These are phyloP conservation scores for Magnusiomyces ingens DNA, from an alignment of 1,139 yeast genomes.

Conservation along the genomic window DNA sequence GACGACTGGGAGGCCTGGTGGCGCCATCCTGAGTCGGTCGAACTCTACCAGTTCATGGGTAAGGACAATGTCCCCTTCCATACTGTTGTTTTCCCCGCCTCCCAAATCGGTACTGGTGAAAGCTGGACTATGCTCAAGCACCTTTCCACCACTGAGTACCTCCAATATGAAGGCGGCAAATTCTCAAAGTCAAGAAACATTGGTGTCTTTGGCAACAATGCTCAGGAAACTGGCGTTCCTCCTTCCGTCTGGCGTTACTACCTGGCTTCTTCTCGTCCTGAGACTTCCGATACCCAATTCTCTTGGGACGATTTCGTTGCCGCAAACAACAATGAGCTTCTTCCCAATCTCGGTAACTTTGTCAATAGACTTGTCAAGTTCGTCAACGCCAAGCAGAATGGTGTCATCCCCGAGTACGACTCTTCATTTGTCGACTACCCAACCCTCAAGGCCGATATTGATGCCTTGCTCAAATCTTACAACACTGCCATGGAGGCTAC, in stretches of 20 bases:
- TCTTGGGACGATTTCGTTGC: conserved; percentile 96
- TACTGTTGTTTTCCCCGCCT: conserved; percentile 92
- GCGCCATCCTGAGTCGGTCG: conserved; percentile 80
- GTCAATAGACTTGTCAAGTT: conserved; percentile 91
- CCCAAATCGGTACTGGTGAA: conserved; percentile 82
- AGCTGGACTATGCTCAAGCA: conserved; percentile 89
- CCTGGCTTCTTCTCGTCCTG: conserved; percentile 88
- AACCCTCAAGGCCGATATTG: conserved; percentile 49
- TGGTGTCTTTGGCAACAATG: conserved; percentile 98
- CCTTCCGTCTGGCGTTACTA: conserved; percentile 98
- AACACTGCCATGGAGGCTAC: conserved; percentile 69
- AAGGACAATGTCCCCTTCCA: conserved; percentile 99
- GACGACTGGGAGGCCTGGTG: conserved; percentile 84
- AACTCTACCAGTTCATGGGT: conserved; percentile 96
- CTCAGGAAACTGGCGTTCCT: conserved; percentile 83
- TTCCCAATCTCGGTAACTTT: conserved; percentile 94
- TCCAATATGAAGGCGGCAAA: conserved; percentile 96
- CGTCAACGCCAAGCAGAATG: conserved; percentile 83
- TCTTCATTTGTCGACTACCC: conserved; percentile 38
- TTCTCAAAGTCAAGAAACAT: conserved; percentile 94
- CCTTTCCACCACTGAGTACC: conserved; percentile 87
- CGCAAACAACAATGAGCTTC: conserved; percentile 83
- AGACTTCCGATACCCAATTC: conserved; percentile 89
- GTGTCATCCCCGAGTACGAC: conserved; percentile 67
- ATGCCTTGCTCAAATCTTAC: conserved; percentile 54